Evolutionary conservation across 1,284 basidiomycete genomes (phyloP).

Genomic region (Moniliophthora roreri): DNA sequence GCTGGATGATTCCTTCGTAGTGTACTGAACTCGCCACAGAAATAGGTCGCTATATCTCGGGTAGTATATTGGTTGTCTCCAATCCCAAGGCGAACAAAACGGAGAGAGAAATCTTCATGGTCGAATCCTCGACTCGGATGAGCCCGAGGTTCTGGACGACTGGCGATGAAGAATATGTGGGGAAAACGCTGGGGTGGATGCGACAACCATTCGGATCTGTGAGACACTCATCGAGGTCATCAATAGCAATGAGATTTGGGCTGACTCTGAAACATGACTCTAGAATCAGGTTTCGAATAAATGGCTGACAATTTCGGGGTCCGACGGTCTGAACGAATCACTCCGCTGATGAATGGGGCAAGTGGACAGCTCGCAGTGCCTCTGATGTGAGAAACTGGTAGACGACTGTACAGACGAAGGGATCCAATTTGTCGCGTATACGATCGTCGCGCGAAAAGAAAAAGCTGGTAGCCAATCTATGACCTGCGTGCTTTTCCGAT

Average conservation of each 20-base stretch:
- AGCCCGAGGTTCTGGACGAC: background rate
- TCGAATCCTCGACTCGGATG: background rate
- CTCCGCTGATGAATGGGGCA: background rate
- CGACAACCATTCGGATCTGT: background rate
- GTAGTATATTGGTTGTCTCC: background rate
- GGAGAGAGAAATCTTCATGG: background rate
- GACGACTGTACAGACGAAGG: background rate
- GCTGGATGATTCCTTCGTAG: background rate
- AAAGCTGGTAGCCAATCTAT: background rate
- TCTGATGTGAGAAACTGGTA: background rate
- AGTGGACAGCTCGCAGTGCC: background rate
- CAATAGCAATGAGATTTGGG: background rate
- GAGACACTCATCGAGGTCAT: background rate
- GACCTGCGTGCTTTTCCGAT: background rate
- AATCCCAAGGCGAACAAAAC: background rate
- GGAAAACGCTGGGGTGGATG: background rate
- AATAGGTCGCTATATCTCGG: background rate
- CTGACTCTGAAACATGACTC: background rate
- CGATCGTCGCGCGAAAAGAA: conserved; percentile 1
- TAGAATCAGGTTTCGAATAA: background rate
- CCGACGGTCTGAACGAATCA: background rate
- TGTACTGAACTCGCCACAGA: background rate
- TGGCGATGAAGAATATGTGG: background rate
- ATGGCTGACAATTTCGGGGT: background rate
- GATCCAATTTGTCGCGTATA: background rate